Percentiles rank a stretch among this genome's conserved stretches.
phyloP scores from a whole-genome alignment of 352 stramenopile genomes.

The Globisporangium rhizosaccharum region DNA sequence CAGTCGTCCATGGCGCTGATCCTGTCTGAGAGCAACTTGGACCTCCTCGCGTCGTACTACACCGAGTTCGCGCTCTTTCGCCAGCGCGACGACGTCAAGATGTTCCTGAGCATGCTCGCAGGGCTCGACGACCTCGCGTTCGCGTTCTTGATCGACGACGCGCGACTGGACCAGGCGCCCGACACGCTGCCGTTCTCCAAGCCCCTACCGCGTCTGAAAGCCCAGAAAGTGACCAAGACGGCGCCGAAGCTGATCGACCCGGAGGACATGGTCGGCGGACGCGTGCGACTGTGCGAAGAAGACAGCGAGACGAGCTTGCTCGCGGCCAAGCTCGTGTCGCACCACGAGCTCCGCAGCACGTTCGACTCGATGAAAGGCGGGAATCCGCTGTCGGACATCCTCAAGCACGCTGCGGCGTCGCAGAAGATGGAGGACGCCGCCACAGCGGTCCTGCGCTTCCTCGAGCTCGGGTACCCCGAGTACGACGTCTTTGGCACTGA shows the following conservation, averaged over 20 bases:
- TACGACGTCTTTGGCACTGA: conserved; percentile 81
- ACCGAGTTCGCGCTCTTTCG: conserved; percentile 73
- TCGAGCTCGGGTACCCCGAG: conserved; percentile 80
- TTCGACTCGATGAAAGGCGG: conserved; percentile 73
- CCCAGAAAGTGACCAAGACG: conserved; percentile 43
- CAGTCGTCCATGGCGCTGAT: conserved; percentile 63
- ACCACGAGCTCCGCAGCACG: conserved; percentile 62
- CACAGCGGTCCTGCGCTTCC: conserved; percentile 67
- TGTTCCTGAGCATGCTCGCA: conserved; percentile 64
- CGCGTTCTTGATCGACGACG: conserved; percentile 74
- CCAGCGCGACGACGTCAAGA: conserved; percentile 70
- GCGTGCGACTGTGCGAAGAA: conserved; percentile 61
- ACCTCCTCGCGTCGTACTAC: conserved; percentile 78
- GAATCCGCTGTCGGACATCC: conserved; percentile 68
- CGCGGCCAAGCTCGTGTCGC: conserved; percentile 67
- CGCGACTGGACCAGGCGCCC: conserved; percentile 50
- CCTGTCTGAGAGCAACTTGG: conserved; percentile 65
- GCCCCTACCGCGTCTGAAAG: conserved; percentile 40
- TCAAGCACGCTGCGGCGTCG: conserved; percentile 48
- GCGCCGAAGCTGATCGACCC: conserved; percentile 76
- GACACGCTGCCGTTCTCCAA: conserved; percentile 74
- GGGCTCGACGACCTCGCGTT: conserved; percentile 68
- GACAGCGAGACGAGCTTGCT: conserved; percentile 62
- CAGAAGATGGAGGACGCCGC: conserved; percentile 69
- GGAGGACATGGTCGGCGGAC: conserved; percentile 75